Evolutionary conservation across 768 basidiomycete genomes (phyloP).

Genomic region (Glaciozyma antarctica): DNA sequence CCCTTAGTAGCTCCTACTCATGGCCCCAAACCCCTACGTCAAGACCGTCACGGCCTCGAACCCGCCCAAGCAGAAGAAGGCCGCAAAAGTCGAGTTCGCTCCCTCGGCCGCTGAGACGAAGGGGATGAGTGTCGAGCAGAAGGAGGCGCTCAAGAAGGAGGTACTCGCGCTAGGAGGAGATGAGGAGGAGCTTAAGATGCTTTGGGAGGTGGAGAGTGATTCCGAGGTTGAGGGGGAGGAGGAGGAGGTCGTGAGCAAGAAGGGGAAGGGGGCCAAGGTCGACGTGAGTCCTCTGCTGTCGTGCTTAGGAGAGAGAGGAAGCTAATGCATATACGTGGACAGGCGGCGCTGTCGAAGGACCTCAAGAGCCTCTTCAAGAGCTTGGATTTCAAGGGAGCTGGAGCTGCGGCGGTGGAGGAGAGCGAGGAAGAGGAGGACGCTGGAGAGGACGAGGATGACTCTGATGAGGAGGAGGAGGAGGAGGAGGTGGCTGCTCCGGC

Average conservation of each 20-base stretch:
- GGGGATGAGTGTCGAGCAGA: neutral
- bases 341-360: conserved; percentile 46
- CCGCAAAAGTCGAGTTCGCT: neutral
- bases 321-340: neutral
- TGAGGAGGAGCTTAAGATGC: conserved; percentile 46
- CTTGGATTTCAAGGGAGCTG: conserved; percentile 35
- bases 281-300: conserved; percentile 27
- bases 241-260: conserved; percentile 7
- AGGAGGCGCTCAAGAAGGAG: conserved; percentile 31
- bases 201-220: conserved; percentile 44
- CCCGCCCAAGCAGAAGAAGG: conserved; percentile 6
- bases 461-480: conserved; percentile 15
- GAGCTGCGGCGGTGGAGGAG: conserved; percentile 27
- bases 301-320: too few species aligned
- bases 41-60: conserved; percentile 12
- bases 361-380: conserved; percentile 46
- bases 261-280: conserved; percentile 37
- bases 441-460: conserved; percentile 28
- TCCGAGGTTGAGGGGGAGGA: conserved; percentile 34
- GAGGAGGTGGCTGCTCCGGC: conserved; percentile 39
- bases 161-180: conserved; percentile 47
- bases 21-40: conserved; percentile 19
- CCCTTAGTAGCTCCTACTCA: too few species aligned
- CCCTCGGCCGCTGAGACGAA: neutral
- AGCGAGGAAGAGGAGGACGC: conserved; percentile 34